Conservation (phyloP, 192 early-diverging fungal species). For the Coemansia sp. region DNA sequence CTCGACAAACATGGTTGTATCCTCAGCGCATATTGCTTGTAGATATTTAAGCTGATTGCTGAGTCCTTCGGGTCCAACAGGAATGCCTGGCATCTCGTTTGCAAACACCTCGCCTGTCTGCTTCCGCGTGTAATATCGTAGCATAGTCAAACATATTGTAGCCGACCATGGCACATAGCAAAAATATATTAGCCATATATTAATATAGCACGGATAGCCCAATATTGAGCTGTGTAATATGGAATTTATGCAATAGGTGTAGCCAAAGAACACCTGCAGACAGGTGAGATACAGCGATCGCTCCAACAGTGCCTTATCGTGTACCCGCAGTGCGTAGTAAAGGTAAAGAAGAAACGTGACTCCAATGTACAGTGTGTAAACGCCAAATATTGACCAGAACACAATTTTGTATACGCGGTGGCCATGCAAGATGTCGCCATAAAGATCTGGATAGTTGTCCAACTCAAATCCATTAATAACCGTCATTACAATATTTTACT, state of each 20-base stretch:
- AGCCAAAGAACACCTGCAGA: conserved; percentile 16
- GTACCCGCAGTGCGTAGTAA: conserved; percentile 5
- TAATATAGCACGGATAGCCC: conserved; percentile 26
- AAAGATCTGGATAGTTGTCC: conserved; percentile 4
- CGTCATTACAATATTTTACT: no score
- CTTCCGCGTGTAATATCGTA: conserved; percentile 18
- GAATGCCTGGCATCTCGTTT: not conserved
- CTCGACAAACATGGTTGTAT: not conserved
- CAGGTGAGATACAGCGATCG: conserved; percentile 21
- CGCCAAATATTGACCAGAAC: conserved; percentile 15
- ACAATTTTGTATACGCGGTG: conserved; percentile 15
- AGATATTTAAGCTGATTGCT: not conserved
- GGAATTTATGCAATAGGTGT: conserved; percentile 17
- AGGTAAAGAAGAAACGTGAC: conserved; percentile 15
- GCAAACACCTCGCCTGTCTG: not conserved
- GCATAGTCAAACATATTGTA: conserved; percentile 15
- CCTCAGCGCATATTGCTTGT: not conserved
- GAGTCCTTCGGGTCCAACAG: not conserved
- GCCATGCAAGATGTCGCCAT: not conserved
- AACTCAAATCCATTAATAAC: not conserved
- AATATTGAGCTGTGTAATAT: conserved; percentile 12
- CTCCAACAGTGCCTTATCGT: conserved; percentile 20
- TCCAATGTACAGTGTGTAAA: conserved; percentile 12
- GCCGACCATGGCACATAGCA: conserved; percentile 10
- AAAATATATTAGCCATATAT: conserved; percentile 25